Base-by-base conservation (phyloP, 169 alveolate species). In the Eimeria falciformis region DNA sequence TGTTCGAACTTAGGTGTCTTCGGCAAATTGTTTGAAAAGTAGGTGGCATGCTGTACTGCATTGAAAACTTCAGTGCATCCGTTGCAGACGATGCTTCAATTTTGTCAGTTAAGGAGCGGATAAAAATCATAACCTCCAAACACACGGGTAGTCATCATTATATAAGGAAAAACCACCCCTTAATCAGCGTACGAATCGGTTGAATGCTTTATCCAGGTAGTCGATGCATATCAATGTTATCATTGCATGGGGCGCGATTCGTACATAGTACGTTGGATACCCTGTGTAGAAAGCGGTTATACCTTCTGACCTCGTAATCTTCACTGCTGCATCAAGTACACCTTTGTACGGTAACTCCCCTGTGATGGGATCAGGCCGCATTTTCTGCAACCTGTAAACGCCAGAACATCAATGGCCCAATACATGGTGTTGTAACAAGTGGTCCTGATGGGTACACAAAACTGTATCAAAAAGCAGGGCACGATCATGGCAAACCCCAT, bases 161-260 rank as follows among this genome's bases (percentile, higher is more conserved):
- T n/a, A n/a, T n/a, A n/a, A n/a, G n/a, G n/a, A n/a, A n/a, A n/a
- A n/a, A n/a, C n/a, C n/a, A n/a, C n/a, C n/a, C n/a, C n/a, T n/a
- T n/a, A n/a, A n/a, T n/a, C n/a, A n/a, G n/a, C n/a, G 3, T 21
- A 69, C n/a, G 78, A 25, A 87, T 69, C 66, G 56, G 79, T 40
- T 87, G 68, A 79, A 55, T 68, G 58, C 50, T 56, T 62, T 69
- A 55, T 87, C 82, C 58, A 87, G 79, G 33, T 87, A 96, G 77
- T 98, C 99, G 95, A 96, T 90, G 55, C 97, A 85, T 17, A 98
- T 95, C 66, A 98, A 94, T 3, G 99, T 97, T 47, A 98, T 96
- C 97, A 97, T 97, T 14, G 98, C 98, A 88, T 99, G 99, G 1
- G 99, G 99, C 11, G 99, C 99, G 23, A 98, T 97, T 78, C 99